A percentile compares a stretch with the other conserved stretches of the same genome.
phyloP scores from a whole-genome alignment of 257 asterid genomes.

The Vinca minor region DNA sequence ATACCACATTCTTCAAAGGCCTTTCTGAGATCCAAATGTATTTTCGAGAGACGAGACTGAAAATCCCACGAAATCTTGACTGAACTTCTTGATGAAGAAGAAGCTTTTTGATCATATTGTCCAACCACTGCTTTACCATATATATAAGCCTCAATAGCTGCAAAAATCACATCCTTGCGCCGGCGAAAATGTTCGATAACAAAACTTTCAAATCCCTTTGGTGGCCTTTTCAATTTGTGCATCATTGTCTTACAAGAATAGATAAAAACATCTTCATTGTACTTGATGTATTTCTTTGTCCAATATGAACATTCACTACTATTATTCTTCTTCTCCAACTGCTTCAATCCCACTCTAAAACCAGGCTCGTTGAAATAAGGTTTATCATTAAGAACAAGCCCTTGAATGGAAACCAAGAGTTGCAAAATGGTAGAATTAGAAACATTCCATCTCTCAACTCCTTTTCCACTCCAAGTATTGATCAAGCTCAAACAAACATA shows the following conservation, averaged over 20 bases:
- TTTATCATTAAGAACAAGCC: slow-evolving; percentile 46
- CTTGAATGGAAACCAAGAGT: slow-evolving; percentile 50
- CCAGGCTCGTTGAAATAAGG: slow-evolving; percentile 61
- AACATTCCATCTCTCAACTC: slow-evolving; percentile 33
- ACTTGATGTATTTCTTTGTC: slow-evolving; percentile 17
- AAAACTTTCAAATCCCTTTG: slow-evolving; percentile 36
- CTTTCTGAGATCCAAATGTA: not conserved
- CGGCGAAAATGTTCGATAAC: slow-evolving; percentile 29
- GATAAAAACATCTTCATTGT: slow-evolving; percentile 28
- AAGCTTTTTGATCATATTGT: slow-evolving; percentile 8
- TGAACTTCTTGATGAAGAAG: slow-evolving; percentile 1
- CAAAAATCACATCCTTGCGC: slow-evolving; percentile 21
- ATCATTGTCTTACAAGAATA: slow-evolving; percentile 45
- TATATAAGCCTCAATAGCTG: slow-evolving; percentile 26
- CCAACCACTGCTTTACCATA: slow-evolving; percentile 24
- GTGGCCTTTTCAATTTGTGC: slow-evolving; percentile 21
- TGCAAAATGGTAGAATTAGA: slow-evolving; percentile 42
- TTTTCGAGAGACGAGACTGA: not conserved
- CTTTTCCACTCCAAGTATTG: slow-evolving; percentile 35
- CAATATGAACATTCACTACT: not conserved
- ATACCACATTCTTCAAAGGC: not conserved
- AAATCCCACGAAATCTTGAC: not conserved
- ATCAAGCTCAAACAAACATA: slow-evolving; percentile 46
- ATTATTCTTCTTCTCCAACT: not conserved
- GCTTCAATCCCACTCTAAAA: not conserved